Percentiles rank a stretch among this genome's conserved stretches.
Evolutionary conservation across 768 basidiomycete genomes (phyloP).

Genomic region (Lactarius vividus): DNA sequence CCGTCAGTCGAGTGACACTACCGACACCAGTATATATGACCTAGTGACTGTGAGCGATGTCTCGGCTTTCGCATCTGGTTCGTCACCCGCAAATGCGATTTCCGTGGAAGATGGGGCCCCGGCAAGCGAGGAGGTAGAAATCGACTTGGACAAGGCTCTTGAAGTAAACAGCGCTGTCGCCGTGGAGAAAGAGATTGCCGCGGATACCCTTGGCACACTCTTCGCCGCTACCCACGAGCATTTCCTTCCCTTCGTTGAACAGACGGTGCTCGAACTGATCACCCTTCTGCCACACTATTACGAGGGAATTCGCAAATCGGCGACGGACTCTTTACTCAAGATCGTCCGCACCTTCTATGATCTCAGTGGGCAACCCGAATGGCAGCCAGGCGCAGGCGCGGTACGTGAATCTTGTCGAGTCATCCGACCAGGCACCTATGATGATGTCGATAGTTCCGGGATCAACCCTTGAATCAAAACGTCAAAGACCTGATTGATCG

Average conservation of each 20-base stretch:
- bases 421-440: background rate
- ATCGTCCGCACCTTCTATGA: slow-evolving; percentile 92
- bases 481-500: slow-evolving; percentile 80
- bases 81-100: slow-evolving; percentile 70
- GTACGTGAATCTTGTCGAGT: slow-evolving; percentile 41
- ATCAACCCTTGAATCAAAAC: slow-evolving; percentile 52
- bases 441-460: background rate
- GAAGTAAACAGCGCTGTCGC: slow-evolving; percentile 95
- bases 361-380: slow-evolving; percentile 75
- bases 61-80: slow-evolving; percentile 69
- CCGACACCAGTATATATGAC: background rate
- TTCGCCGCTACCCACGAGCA: slow-evolving; percentile 77
- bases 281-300: slow-evolving; percentile 87
- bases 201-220: slow-evolving; percentile 90
- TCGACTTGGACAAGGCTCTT: slow-evolving; percentile 80
- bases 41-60: slow-evolving; percentile 54
- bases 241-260: slow-evolving; percentile 91
- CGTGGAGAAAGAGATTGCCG: slow-evolving; percentile 98
- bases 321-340: slow-evolving; percentile 83
- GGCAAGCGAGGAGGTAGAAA: slow-evolving; percentile 58
- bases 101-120: slow-evolving; percentile 50
- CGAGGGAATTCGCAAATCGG: slow-evolving; percentile 94
- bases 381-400: slow-evolving; percentile 68
- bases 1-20: background rate
- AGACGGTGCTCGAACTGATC: slow-evolving; percentile 74